These are phyloP conservation scores for Leccinum boreale DNA, from an alignment of 768 basidiomycete species.

Conservation along the genomic window DNA sequence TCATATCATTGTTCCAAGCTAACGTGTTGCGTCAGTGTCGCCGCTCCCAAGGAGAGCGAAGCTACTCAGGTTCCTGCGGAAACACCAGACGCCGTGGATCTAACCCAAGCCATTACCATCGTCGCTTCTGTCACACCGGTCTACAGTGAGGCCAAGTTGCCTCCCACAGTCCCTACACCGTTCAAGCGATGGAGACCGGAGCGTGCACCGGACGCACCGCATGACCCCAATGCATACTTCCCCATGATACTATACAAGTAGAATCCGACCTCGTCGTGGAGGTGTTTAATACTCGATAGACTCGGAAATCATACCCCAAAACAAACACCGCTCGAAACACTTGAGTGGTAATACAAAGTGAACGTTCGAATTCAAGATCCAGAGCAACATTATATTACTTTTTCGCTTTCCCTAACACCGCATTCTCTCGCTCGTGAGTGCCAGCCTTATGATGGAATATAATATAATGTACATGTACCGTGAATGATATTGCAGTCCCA, in stretches of 20 bases:
- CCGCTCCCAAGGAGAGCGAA: slow-evolving; percentile 44
- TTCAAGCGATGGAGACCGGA: slow-evolving; percentile 74
- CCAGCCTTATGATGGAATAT: no score
- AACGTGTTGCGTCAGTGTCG: slow-evolving; percentile 40
- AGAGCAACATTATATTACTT: no score
- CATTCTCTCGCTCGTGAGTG: no score
- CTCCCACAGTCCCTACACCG: slow-evolving; percentile 68
- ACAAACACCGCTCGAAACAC: slow-evolving; percentile 1
- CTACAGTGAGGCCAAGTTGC: slow-evolving; percentile 62
- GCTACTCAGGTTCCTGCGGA: slow-evolving; percentile 45
- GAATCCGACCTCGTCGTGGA: background rate
- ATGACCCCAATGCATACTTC: slow-evolving; percentile 79
- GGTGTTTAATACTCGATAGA: slow-evolving; percentile 11
- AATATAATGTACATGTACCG: no score
- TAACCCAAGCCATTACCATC: slow-evolving; percentile 69
- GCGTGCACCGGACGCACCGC: slow-evolving; percentile 73
- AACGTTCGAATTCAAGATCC: no score
- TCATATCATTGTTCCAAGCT: slow-evolving; percentile 1
- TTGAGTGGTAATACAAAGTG: background rate
- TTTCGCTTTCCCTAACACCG: no score
- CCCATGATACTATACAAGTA: slow-evolving; percentile 71
- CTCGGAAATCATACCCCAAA: slow-evolving; percentile 33
- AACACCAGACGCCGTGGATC: slow-evolving; percentile 47
- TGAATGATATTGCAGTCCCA: no score
- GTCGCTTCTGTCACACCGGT: slow-evolving; percentile 55